Conservation (phyloP, 495 filamentous ascomycete genomes). For the Penicillium bovifimosum region DNA sequence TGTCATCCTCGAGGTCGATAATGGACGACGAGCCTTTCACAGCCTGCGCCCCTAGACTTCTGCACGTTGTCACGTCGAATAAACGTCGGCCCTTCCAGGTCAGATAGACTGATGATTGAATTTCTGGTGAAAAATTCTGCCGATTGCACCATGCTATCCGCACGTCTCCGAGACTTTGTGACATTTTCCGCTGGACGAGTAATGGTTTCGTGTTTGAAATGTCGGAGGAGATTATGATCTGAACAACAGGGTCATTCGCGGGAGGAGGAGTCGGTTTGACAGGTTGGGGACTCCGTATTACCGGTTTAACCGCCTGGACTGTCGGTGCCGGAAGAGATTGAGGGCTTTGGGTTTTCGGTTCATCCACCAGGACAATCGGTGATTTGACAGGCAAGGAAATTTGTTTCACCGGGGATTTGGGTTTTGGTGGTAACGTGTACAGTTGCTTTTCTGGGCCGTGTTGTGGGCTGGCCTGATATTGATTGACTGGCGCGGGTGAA, state of each 20-base stretch:
- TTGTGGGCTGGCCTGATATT: neutral
- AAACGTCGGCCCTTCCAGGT: conserved; percentile 73
- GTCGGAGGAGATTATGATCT: conserved; percentile 67
- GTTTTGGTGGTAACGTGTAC: neutral
- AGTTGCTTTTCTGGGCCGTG: neutral
- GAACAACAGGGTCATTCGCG: conserved; percentile 44
- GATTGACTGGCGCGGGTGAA: neutral
- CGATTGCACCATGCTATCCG: conserved; percentile 61
- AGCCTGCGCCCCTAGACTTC: conserved; percentile 53
- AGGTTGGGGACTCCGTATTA: neutral
- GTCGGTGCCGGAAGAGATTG: neutral
- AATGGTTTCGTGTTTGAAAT: conserved; percentile 57
- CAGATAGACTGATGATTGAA: conserved; percentile 56
- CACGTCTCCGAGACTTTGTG: conserved; percentile 60
- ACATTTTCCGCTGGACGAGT: conserved; percentile 61
- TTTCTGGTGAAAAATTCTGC: conserved; percentile 46
- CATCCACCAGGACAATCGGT: neutral
- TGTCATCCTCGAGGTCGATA: conserved; percentile 33
- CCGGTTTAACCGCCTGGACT: neutral
- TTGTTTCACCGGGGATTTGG: neutral
- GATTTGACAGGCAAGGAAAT: neutral
- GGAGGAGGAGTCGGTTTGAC: neutral
- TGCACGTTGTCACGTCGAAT: conserved; percentile 68
- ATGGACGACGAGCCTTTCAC: conserved; percentile 17
- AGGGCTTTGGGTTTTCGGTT: neutral